phyloP scores from a whole-genome alignment of 805 yeast species.

The Candida nonsorbophila region DNA sequence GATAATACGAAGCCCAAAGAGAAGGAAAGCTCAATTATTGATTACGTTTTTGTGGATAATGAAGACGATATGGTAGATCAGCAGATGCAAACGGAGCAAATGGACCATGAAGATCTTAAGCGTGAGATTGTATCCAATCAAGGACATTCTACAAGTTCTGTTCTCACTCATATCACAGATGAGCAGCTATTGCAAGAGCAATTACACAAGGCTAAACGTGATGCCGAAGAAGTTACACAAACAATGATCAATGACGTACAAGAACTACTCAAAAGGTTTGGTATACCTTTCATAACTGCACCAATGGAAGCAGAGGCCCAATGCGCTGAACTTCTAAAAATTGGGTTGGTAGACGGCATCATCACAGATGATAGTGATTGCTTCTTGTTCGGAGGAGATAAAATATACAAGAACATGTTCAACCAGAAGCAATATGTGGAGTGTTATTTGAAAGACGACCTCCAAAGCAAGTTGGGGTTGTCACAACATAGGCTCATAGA shows the following conservation, averaged over 20 bases:
- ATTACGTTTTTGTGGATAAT: conserved; percentile 68
- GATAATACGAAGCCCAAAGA: too few species aligned
- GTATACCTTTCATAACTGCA: conserved; percentile 91
- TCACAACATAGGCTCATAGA: conserved; percentile 63
- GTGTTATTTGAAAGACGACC: conserved; percentile 57
- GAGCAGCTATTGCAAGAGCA: conserved; percentile 54
- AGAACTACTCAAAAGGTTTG: conserved; percentile 79
- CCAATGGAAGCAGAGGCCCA: conserved; percentile 99
- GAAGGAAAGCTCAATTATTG: conserved; percentile 26
- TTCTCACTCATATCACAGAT: conserved; percentile 35
- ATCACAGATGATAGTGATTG: conserved; percentile 98
- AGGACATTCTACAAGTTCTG: conserved; percentile 8
- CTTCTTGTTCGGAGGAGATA: conserved; percentile 84
- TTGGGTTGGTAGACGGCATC: conserved; percentile 85
- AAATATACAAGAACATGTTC: conserved; percentile 87
- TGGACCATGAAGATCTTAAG: conserved; percentile 64
- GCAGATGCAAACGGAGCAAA: conserved; percentile 64
- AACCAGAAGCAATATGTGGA: conserved; percentile 91
- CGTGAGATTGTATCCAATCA: conserved; percentile 14
- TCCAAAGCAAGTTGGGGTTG: conserved; percentile 62
- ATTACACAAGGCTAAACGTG: conserved; percentile 66
- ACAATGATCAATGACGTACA: conserved; percentile 89
- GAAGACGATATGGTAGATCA: conserved; percentile 68
- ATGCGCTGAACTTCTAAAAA: conserved; percentile 72
- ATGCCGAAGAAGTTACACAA: conserved; percentile 85